These are phyloP conservation scores for Talaromyces piceae DNA, from an alignment of 2,329 filamentous ascomycete species.

Conservation along the genomic window DNA sequence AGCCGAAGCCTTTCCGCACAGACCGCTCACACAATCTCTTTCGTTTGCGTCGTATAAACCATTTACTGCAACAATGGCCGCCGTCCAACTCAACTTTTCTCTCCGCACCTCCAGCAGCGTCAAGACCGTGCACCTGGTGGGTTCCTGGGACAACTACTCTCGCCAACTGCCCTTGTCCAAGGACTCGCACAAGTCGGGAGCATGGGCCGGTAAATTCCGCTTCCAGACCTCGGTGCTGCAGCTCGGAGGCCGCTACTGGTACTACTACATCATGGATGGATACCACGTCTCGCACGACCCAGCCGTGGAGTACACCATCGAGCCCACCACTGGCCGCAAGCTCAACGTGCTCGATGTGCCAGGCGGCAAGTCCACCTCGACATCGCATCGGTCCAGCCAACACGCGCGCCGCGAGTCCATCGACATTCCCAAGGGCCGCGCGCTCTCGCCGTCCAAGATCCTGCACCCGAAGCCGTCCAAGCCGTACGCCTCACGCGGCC, in stretches of 20 bases:
- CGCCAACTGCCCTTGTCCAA: conserved; percentile 91
- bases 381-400: conserved; percentile 30
- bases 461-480: conserved; percentile 82
- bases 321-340: conserved; percentile 94
- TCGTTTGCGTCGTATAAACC: conserved; percentile 20
- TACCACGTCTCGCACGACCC: conserved; percentile 98
- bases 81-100: conserved; percentile 89
- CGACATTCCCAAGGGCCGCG: conserved; percentile 80
- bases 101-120: conserved; percentile 93
- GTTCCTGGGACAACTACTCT: conserved; percentile 96
- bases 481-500: conserved; percentile 77
- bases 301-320: conserved; percentile 76
- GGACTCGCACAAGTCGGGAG: conserved; percentile 77
- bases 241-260: conserved; percentile 94
- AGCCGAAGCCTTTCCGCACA: conserved; percentile 16
- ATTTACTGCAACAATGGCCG: conserved; percentile 60
- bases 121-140: conserved; percentile 95
- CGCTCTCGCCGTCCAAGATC: conserved; percentile 82
- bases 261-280: conserved; percentile 99
- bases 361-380: conserved; percentile 32
- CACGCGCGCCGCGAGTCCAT: conserved; percentile 43
- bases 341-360: conserved; percentile 96
- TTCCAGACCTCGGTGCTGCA: conserved; percentile 83
- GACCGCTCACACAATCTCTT: conserved; percentile 13
- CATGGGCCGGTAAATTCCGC: conserved; percentile 94